A percentile compares a stretch with the other conserved stretches of the same genome.
These are phyloP conservation scores for Bromus sterilis DNA, from an alignment of 176 grass and related monocot genomes.

Conservation along the genomic window DNA sequence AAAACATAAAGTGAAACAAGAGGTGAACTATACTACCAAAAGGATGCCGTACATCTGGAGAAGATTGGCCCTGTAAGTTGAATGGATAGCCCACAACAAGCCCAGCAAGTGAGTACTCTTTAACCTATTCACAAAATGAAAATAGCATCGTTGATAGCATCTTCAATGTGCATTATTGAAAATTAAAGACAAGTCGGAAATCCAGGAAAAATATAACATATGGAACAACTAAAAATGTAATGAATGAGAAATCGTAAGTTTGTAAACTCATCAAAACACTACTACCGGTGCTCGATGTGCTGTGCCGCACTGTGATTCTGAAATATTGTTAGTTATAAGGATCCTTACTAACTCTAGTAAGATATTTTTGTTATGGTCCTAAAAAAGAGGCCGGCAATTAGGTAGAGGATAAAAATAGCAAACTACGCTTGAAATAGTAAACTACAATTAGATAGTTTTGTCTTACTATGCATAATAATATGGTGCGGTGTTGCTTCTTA, in stretches of 20 bases:
- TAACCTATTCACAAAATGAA: constrained; percentile 38
- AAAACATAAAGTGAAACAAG: background rate
- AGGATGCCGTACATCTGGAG: constrained; percentile 31
- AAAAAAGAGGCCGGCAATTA: background rate
- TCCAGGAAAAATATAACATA: background rate
- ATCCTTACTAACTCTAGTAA: background rate
- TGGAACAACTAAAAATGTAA: constrained; percentile 1
- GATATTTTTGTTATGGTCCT: background rate
- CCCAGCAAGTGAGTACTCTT: constrained; percentile 53
- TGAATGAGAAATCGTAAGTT: background rate
- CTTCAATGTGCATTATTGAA: background rate
- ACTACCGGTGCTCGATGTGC: background rate
- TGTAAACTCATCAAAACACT: background rate
- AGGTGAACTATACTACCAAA: background rate
- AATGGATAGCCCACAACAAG: constrained; percentile 81
- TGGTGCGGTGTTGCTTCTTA: no score
- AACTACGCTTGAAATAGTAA: background rate
- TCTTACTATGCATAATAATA: no score
- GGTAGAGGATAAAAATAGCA: background rate
- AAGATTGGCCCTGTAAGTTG: constrained; percentile 54
- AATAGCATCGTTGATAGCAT: background rate
- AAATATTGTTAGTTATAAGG: background rate
- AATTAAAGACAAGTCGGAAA: background rate
- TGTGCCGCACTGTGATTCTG: background rate
- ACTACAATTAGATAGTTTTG: no score